These are phyloP conservation scores for Dentipellis sp. DNA, from an alignment of 768 basidiomycete genomes.

Conservation along the genomic window DNA sequence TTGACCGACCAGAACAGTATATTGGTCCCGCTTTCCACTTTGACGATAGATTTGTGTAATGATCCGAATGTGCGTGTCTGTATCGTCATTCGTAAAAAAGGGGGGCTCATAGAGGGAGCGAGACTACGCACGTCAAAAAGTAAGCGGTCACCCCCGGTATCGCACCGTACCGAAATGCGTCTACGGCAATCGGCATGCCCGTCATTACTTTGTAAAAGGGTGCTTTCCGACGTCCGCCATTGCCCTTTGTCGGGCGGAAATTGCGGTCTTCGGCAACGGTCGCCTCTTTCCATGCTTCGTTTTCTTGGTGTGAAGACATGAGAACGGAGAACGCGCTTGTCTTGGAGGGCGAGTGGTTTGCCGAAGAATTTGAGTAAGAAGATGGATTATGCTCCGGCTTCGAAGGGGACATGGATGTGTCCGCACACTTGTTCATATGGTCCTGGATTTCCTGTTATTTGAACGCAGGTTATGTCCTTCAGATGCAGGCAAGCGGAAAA, in stretches of 20 bases:
- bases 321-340: conserved; percentile 66
- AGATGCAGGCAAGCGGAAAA: conserved; percentile 4
- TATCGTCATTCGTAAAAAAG: neutral
- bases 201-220: conserved; percentile 95
- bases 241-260: conserved; percentile 36
- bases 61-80: conserved; percentile 95
- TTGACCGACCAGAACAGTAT: conserved; percentile 67
- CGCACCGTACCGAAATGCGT: conserved; percentile 90
- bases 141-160: conserved; percentile 89
- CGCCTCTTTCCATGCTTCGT: conserved; percentile 80
- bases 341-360: neutral
- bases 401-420: conserved; percentile 17
- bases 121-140: conserved; percentile 65
- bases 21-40: conserved; percentile 90
- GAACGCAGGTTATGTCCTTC: neutral
- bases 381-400: neutral
- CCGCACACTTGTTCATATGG: conserved; percentile 55
- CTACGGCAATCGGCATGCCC: conserved; percentile 97
- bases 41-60: conserved; percentile 86
- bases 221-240: conserved; percentile 55
- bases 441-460: conserved; percentile 33
- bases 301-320: conserved; percentile 82
- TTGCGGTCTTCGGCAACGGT: conserved; percentile 38
- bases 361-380: neutral
- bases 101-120: neutral